A percentile compares a stretch with the other conserved stretches of the same genome.
These are phyloP conservation scores for Metschnikowia noctiluminum DNA, from an alignment of 805 yeast species.

Conservation along the genomic window DNA sequence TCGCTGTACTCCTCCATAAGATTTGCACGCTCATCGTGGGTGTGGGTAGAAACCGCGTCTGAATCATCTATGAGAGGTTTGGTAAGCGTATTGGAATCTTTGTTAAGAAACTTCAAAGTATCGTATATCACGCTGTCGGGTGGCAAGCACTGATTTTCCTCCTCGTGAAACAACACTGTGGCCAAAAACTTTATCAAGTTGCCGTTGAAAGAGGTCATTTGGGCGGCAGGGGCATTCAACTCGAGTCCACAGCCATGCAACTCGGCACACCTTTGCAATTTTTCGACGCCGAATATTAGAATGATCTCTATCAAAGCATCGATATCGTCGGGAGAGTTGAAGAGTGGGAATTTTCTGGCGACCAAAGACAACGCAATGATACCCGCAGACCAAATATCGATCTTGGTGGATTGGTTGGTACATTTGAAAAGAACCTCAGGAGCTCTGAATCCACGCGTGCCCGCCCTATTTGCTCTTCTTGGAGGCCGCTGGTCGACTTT, in stretches of 20 bases:
- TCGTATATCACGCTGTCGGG: conserved; percentile 70
- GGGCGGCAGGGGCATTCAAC: conserved; percentile 24
- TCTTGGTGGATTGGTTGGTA: conserved; percentile 72
- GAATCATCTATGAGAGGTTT: conserved; percentile 20
- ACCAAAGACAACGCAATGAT: conserved; percentile 78
- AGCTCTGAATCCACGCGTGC: conserved; percentile 92
- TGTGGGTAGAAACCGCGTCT: conserved; percentile 13
- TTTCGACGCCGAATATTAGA: conserved; percentile 69
- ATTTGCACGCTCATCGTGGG: conserved; percentile 16
- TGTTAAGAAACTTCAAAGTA: conserved; percentile 49
- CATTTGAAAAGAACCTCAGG: conserved; percentile 91
- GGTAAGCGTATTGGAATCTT: conserved; percentile 32
- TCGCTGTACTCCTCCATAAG: conserved; percentile 32
- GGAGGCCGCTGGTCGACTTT: conserved; percentile 86
- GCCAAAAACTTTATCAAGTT: conserved; percentile 31
- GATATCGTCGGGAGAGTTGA: conserved; percentile 88
- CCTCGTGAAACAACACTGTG: conserved; percentile 37
- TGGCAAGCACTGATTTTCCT: conserved; percentile 59
- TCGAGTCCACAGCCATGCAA: conserved; percentile 89
- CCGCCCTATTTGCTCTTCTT: conserved; percentile 94
- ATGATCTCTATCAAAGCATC: conserved; percentile 89
- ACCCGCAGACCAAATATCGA: conserved; percentile 93
- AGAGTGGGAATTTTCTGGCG: conserved; percentile 83
- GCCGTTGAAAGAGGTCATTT: conserved; percentile 23
- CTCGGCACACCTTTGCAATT: conserved; percentile 72